Evolutionary conservation across 2,329 filamentous ascomycete genomes (phyloP).

Genomic region (Hymenoscyphus occultus): DNA sequence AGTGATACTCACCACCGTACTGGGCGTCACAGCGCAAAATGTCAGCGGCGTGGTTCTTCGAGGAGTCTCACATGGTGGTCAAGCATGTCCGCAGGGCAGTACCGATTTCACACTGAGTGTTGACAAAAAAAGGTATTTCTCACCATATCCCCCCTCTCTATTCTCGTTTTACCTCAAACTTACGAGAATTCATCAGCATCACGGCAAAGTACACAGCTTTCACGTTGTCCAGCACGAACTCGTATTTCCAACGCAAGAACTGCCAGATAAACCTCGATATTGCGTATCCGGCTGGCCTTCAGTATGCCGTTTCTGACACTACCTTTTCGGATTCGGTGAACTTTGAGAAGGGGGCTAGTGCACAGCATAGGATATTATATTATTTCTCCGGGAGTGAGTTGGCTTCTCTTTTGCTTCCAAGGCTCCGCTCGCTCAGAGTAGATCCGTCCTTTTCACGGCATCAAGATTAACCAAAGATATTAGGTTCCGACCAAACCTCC

Average conservation of each 20-base stretch:
- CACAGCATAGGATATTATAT: conserved; percentile 6
- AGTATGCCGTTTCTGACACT: conserved; percentile 10
- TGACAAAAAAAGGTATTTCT: conserved; percentile 5
- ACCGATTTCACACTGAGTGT: conserved; percentile 3
- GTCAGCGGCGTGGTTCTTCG: background rate
- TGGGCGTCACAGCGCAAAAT: background rate
- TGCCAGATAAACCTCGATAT: conserved; percentile 17
- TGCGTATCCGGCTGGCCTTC: conserved; percentile 11
- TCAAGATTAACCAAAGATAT: background rate
- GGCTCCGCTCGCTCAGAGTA: too few species aligned
- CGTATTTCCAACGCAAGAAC: conserved; percentile 7
- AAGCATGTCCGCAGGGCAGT: conserved; percentile 6
- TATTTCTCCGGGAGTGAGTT: conserved; percentile 15
- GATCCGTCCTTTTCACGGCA: too few species aligned
- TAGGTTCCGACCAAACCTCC: conserved; percentile 4
- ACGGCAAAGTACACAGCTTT: conserved; percentile 9
- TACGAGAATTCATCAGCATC: background rate
- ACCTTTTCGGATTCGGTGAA: conserved; percentile 12
- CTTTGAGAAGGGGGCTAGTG: conserved; percentile 9
- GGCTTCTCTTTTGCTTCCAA: background rate
- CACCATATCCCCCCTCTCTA: background rate
- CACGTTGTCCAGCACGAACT: background rate
- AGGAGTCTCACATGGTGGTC: conserved; percentile 5
- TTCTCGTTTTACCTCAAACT: background rate
- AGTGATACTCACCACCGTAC: background rate